Base-by-base conservation (phyloP, 345 rosid species). In the Hypericum androsaemum region DNA sequence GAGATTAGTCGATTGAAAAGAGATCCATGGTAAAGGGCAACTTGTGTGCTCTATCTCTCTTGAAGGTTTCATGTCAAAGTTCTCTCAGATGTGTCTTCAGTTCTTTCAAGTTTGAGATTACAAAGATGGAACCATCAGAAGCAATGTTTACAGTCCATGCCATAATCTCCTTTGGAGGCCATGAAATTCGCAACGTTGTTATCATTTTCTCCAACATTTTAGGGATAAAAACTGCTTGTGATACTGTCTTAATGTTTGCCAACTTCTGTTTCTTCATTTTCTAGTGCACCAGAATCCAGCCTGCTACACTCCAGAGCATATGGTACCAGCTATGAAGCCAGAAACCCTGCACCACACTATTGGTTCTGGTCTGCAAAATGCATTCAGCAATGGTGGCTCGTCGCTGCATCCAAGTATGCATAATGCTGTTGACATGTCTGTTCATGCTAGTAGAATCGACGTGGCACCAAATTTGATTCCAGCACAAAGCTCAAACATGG, bases 351-450 rank as follows among this genome's bases (percentile, higher is more conserved):
- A 74, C 49, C 86, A 68, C 37, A 70, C 76, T 8, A 58, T 80
- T 41, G 70, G 71, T 47, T 58, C 88, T n/a, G 42, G 68, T 64
- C 66, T 86, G 49, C 64, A 83, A 41, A 71, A 74, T 67, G 60
- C 80, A 60, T 94, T 68, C 66, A 69, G 74, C 53, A 88, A 88
- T 64, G 94, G 97, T 22, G 80, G 89, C 42, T 68, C 80, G 8
- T 54, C 86, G 12, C 70, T 79, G 69, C 80, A 76, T 14, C 10
- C 82, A 59, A 77, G 75, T 42, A 73, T 82, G 56, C 81, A 71
- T 41, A n/a, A 82, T 65, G 68, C 79, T 52, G 74, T 82, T 58
- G 87, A 79, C 54, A 76, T 92, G 62, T 70, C 95, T 63, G 74
- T 84, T 9, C 94, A 75, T 64, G 58, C 77, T 45, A 69, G 74